phyloP scores from a whole-genome alignment of 2,329 filamentous ascomycete species.

The Plectosphaerella cucumerina region DNA sequence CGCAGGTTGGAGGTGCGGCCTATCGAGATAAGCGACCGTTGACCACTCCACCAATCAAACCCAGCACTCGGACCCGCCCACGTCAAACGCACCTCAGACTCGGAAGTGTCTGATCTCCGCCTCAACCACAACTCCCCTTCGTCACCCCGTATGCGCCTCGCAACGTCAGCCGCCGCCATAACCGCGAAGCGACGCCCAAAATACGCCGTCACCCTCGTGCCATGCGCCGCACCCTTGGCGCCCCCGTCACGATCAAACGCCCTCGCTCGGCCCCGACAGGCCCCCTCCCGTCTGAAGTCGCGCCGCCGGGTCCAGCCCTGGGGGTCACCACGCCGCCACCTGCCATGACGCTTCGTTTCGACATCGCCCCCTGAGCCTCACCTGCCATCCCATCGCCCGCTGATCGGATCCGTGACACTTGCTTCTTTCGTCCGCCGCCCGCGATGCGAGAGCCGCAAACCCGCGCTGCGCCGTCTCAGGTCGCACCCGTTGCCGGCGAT shows the following conservation, averaged over 20 bases:
- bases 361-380: background rate
- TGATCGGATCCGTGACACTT: background rate
- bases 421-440: background rate
- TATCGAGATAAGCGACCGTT: no score
- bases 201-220: background rate
- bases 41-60: no score
- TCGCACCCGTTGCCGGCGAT: background rate
- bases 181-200: background rate
- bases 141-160: background rate
- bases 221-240: no score
- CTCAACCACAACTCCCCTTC: background rate
- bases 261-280: background rate
- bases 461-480: background rate
- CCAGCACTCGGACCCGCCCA: background rate
- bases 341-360: background rate
- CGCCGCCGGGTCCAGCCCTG: background rate
- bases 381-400: background rate
- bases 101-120: constrained; percentile 2
- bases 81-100: background rate
- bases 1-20: no score
- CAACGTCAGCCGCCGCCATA: background rate
- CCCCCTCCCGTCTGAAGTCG: no score
- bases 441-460: background rate
- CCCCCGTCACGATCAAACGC: background rate
- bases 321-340: no score